phyloP scores from a whole-genome alignment of 441 rosid genomes.

The Populus tomentosa region DNA sequence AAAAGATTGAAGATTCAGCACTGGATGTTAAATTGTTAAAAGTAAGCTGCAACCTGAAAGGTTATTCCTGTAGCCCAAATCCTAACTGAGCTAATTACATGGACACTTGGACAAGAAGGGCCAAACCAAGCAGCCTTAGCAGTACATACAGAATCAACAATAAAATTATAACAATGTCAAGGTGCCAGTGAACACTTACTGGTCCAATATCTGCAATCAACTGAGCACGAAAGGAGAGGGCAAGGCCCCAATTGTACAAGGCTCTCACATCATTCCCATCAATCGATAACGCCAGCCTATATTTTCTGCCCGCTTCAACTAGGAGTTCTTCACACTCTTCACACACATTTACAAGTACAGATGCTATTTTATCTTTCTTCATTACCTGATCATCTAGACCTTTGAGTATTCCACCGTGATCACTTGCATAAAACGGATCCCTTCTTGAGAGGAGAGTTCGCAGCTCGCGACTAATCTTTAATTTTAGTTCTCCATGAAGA shows the following conservation, averaged over 20 bases:
- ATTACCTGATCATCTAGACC: constrained; percentile 21
- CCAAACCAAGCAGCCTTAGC: neutral
- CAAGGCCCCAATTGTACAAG: constrained; percentile 76
- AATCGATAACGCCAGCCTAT: constrained; percentile 51
- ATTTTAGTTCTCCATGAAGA: constrained; percentile 66
- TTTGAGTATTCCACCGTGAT: constrained; percentile 17
- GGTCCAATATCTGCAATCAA: constrained; percentile 74
- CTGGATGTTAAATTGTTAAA: neutral
- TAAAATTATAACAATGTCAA: neutral
- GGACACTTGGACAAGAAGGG: neutral
- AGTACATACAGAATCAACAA: neutral
- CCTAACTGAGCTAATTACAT: neutral
- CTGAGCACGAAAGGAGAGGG: constrained; percentile 69
- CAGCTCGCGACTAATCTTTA: constrained; percentile 54
- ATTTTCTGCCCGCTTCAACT: constrained; percentile 64
- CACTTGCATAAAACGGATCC: constrained; percentile 9
- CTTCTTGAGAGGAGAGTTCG: constrained; percentile 42
- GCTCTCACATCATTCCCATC: constrained; percentile 66
- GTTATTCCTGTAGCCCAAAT: neutral
- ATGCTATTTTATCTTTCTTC: constrained; percentile 36
- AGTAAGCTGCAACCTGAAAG: neutral
- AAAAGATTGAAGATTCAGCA: neutral
- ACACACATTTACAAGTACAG: constrained; percentile 46
- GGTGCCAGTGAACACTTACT: constrained; percentile 31
- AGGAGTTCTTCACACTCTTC: constrained; percentile 73